phyloP scores from a whole-genome alignment of 192 early-diverging fungal genomes.

The Coemansia sp. region DNA sequence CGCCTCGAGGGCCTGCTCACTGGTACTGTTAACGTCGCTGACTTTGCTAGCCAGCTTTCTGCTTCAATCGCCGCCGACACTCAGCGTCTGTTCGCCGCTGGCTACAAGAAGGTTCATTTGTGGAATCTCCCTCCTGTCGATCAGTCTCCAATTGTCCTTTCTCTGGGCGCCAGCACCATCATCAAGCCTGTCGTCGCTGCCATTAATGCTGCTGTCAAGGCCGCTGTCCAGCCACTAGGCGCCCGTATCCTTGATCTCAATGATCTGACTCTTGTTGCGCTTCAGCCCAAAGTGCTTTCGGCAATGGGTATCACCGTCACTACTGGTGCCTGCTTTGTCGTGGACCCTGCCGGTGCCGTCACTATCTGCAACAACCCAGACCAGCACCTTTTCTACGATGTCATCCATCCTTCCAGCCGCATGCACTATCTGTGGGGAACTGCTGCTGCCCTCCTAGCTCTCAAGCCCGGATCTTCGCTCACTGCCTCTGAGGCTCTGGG shows the following conservation, averaged over 20 bases:
- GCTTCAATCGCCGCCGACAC: background rate
- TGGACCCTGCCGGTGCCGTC: background rate
- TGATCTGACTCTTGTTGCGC: background rate
- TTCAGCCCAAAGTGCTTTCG: background rate
- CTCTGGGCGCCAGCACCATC: background rate
- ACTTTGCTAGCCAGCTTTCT: slow-evolving; percentile 1
- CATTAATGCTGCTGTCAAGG: background rate
- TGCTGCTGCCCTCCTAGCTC: slow-evolving; percentile 1
- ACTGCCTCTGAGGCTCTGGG: background rate
- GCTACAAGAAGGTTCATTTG: slow-evolving; percentile 6
- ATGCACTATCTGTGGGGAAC: slow-evolving; percentile 12
- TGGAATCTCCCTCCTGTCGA: slow-evolving; percentile 14
- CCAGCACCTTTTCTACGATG: slow-evolving; percentile 14
- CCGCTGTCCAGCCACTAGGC: background rate
- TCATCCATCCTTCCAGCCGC: slow-evolving; percentile 2
- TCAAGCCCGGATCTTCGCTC: background rate
- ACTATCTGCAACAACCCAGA: slow-evolving; percentile 15
- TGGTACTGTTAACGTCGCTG: background rate
- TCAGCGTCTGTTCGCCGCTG: slow-evolving; percentile 7
- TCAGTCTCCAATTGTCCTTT: background rate
- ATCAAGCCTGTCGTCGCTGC: slow-evolving; percentile 4
- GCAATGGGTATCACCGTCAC: slow-evolving; percentile 6
- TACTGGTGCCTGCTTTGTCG: slow-evolving; percentile 3
- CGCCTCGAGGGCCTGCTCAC: slow-evolving; percentile 1
- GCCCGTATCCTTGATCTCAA: slow-evolving; percentile 7